Evolutionary conservation across 768 basidiomycete species (phyloP).

Genomic region (Suillus variegatus): DNA sequence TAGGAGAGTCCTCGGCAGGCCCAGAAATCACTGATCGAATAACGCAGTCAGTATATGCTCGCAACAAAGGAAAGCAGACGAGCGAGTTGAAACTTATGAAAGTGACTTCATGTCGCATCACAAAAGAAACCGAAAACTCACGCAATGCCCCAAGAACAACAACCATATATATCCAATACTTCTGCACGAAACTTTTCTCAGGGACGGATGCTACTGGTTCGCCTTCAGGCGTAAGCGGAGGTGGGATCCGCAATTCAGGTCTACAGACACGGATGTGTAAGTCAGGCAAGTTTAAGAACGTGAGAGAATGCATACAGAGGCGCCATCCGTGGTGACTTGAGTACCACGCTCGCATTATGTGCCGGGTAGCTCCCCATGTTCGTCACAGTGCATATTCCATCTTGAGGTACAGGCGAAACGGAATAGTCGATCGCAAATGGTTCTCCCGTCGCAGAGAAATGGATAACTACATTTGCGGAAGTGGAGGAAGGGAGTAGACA

Average conservation of each 20-base stretch:
- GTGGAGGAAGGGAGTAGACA: conserved; percentile 63
- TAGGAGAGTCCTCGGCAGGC: conserved; percentile 28
- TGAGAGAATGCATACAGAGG: conserved; percentile 49
- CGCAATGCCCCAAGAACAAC: conserved; percentile 57
- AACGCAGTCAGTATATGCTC: not conserved
- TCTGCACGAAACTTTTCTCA: conserved; percentile 82
- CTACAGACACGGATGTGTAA: conserved; percentile 37
- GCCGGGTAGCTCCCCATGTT: conserved; percentile 29
- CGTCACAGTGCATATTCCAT: conserved; percentile 60
- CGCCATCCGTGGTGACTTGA: conserved; percentile 49
- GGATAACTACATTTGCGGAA: conserved; percentile 59
- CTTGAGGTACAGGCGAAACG: conserved; percentile 63
- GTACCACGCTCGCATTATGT: conserved; percentile 54
- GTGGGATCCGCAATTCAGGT: conserved; percentile 67
- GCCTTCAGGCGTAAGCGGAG: conserved; percentile 66
- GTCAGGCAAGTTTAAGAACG: not conserved
- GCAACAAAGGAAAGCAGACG: not conserved
- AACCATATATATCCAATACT: conserved; percentile 87
- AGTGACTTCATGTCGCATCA: not conserved
- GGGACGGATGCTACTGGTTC: conserved; percentile 56
- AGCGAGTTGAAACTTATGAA: not conserved
- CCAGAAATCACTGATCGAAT: conserved; percentile 28
- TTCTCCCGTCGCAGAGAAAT: conserved; percentile 43
- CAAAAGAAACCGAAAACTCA: conserved; percentile 36
- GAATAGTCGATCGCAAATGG: conserved; percentile 78